Base-by-base conservation (phyloP, 1,139 yeast genomes). In the Magnusiomyces tetraspermus region DNA sequence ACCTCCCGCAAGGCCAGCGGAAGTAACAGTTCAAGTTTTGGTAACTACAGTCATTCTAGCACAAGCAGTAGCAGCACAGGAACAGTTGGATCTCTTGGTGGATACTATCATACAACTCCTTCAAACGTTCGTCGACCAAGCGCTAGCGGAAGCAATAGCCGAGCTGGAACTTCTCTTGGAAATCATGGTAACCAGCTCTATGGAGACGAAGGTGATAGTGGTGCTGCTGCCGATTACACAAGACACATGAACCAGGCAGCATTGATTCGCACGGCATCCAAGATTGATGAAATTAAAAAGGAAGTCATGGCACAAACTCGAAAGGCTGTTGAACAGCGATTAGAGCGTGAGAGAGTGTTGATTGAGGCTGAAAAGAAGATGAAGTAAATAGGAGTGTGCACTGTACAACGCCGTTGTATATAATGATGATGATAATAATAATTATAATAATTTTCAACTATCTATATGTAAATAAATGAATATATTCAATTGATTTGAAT, bases 271-370 rank as follows among this genome's bases (percentile, higher is more conserved):
- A 15, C 28, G n/a, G 17, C 30, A 3, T 23, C 45, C 30, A 6
- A 19, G 13, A 41, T 36, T 28, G 61, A 58, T 22, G 57, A 57
- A 15, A 54, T 55, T 36, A 51, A 54, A 19, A 54, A 53, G 23
- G 65, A 61, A 46, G 55, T 62, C 28, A 55, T 61, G 57, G 59
- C 57, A n/a, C 66, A 63, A 49, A 63, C 67, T 0, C 56, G 66
- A n/a, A 55, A 60, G 28, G 66, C 67, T 2, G 67, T 64, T 23
- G 57, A 57, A 38, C 55, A 58, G 36, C 56, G 66, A 19, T 54
- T 64, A 36, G 65, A 61, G 26, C 53, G 62, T n/a, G 67, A 64
- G 50, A 54, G 53, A 19, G 40, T 51, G 42, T 45, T 54, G 23
- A 50, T 54, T 28, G 50, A 54, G 22, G 48, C 53, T 1, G 56